phyloP scores from a whole-genome alignment of 2,329 filamentous ascomycete species.

The Pseudogymnoascus sp. region DNA sequence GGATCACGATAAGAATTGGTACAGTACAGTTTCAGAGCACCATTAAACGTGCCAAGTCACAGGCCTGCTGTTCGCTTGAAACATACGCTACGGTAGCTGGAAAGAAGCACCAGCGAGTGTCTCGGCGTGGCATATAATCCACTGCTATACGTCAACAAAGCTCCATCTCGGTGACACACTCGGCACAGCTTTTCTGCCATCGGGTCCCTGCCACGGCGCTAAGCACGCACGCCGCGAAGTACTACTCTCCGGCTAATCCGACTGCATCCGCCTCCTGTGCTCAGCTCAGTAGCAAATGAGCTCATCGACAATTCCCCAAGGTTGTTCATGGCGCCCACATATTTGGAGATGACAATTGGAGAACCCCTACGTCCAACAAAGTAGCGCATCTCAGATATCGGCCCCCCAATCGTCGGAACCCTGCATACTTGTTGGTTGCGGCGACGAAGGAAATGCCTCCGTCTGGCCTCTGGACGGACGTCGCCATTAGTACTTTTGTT shows the following conservation, averaged over 20 bases:
- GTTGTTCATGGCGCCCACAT: background rate
- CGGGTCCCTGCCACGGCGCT: background rate
- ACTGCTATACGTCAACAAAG: constrained; percentile 1
- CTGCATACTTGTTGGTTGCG: background rate
- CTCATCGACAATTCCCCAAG: constrained; percentile 3
- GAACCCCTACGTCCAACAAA: background rate
- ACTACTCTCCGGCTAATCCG: background rate
- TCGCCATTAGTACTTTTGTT: background rate
- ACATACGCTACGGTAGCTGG: background rate
- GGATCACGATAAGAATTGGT: background rate
- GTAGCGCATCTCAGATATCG: background rate
- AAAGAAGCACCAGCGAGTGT: constrained; percentile 4
- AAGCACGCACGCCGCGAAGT: background rate
- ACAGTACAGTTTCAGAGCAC: background rate
- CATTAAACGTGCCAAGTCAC: constrained; percentile 1
- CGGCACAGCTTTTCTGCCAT: background rate
- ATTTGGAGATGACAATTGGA: background rate
- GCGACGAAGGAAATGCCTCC: background rate
- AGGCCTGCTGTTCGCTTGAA: background rate
- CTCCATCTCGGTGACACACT: background rate
- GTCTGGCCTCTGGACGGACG: background rate
- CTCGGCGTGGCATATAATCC: constrained; percentile 1
- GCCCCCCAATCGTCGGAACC: background rate
- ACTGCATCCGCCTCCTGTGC: background rate
- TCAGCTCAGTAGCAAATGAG: background rate